Base-by-base conservation (phyloP, 768 basidiomycete genomes). In the Lactarius sp. region DNA sequence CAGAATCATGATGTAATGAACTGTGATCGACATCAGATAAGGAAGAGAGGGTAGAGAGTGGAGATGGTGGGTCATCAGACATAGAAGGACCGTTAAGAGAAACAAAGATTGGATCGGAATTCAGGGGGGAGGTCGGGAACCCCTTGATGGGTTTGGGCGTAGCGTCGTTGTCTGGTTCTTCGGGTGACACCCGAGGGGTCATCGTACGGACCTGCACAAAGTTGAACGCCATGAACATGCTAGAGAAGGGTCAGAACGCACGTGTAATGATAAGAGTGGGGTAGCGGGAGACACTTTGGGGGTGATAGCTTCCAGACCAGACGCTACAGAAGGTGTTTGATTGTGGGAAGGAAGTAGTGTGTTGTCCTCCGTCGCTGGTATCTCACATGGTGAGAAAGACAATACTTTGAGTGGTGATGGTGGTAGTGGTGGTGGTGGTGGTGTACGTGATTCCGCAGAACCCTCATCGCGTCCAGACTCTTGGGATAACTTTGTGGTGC, bases 11-110 rank as follows among this genome's bases (percentile, higher is more conserved):
- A 14, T 18, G 59, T 1, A 50, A 49, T 37, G 64, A 16, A 20
- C 31, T 49, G 22, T 6, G 27, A 22, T 64, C 62, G 10, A 51
- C 10, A 39, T 65, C 64, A 7, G 64, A 65, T 36, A 65, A 36
- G 2, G 64, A 60, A 16, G 64, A 60, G 39, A 65, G 59, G 27
- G 64, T 18, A 3, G 64, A 65, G 14, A 65, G 59, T 9, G 64
- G 63, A 27, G 64, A 65, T 33, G 54, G 54, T n/a, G 59, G 54
- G 18, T 65, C 59, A 34, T 55, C 49, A 37, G 18, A 33, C n/a
- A 52, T 31, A 33, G 54, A 42, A 18, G 64, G n/a, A 37, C 42
- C 42, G 4, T 14, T 31, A 46, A 53, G 36, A 9, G 54, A 2
- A 9, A 60, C 13, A 46, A 47, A 37, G 12, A 60, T 60, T n/a